Percentiles rank a stretch among this genome's conserved stretches.
Conservation (phyloP, 192 early-diverging fungal species). For the Entrophospora sp. region DNA sequence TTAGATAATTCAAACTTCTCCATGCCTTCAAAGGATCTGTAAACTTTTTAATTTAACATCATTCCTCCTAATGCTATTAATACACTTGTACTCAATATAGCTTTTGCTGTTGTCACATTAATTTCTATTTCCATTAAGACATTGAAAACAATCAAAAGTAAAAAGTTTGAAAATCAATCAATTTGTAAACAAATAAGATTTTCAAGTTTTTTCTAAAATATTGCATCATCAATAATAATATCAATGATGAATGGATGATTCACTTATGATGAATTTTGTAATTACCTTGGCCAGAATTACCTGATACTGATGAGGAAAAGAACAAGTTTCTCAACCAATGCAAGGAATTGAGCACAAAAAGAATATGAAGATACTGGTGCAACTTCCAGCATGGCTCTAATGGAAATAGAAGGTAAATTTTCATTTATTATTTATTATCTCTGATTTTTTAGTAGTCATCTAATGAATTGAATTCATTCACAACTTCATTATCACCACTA, state of each 20-base stretch:
- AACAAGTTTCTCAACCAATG: slow-evolving; percentile 24
- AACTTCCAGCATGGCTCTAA: slow-evolving; percentile 45
- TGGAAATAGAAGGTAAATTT: slow-evolving; percentile 67
- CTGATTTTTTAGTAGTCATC: no score
- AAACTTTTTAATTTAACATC: no score
- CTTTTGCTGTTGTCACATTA: no score
- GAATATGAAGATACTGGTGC: slow-evolving; percentile 37
- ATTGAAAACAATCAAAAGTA: background rate
- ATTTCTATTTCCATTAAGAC: background rate
- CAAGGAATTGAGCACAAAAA: slow-evolving; percentile 26
- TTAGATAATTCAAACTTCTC: no score
- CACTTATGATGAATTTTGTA: slow-evolving; percentile 91
- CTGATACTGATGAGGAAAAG: slow-evolving; percentile 54
- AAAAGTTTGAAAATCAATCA: background rate
- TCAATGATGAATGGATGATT: slow-evolving; percentile 55
- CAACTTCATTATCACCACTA: no score
- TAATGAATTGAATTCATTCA: no score
- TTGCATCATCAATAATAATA: background rate
- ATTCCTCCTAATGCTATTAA: no score
- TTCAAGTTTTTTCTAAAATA: background rate
- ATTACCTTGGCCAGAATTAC: slow-evolving; percentile 96
- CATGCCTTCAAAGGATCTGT: no score
- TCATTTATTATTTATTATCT: no score
- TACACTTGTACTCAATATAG: no score
- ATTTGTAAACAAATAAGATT: background rate